A percentile compares a stretch with the other conserved stretches of the same genome.
Conservation (phyloP, 257 asterid genomes). For the Solanum acaule region DNA sequence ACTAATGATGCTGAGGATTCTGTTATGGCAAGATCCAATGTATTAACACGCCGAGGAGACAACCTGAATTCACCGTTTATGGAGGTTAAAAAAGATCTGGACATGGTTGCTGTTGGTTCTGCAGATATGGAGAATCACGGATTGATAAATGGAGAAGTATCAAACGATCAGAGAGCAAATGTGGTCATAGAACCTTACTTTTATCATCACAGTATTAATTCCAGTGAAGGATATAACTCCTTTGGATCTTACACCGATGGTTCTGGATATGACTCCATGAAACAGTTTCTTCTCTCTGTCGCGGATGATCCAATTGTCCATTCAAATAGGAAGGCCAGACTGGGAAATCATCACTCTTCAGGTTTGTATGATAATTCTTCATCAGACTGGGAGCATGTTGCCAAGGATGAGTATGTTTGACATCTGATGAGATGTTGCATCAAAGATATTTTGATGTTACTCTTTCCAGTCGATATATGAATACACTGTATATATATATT, state of each 20-base stretch:
- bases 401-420: slow-evolving; percentile 57
- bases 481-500: slow-evolving; percentile 5
- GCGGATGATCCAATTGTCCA: slow-evolving; percentile 21
- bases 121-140: slow-evolving; percentile 10
- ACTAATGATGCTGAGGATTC: slow-evolving; percentile 33
- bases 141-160: not conserved
- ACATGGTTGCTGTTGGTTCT: slow-evolving; percentile 5
- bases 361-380: slow-evolving; percentile 48
- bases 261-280: slow-evolving; percentile 24
- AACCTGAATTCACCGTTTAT: not conserved
- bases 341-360: slow-evolving; percentile 8
- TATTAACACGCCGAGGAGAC: slow-evolving; percentile 36
- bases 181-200: slow-evolving; percentile 18
- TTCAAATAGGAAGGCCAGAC: slow-evolving; percentile 11
- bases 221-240: not conserved
- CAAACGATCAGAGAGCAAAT: slow-evolving; percentile 10
- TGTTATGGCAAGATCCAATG: slow-evolving; percentile 33
- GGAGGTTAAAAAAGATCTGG: slow-evolving; percentile 17
- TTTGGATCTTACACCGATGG: slow-evolving; percentile 13
- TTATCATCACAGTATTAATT: slow-evolving; percentile 8
- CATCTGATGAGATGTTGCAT: slow-evolving; percentile 1
- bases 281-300: slow-evolving; percentile 23
- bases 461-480: not conserved
- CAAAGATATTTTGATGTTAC: not conserved
- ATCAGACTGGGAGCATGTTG: slow-evolving; percentile 90